Evolutionary conservation across 2,329 filamentous ascomycete species (phyloP).

Genomic region (Intubia oerlemansii): DNA sequence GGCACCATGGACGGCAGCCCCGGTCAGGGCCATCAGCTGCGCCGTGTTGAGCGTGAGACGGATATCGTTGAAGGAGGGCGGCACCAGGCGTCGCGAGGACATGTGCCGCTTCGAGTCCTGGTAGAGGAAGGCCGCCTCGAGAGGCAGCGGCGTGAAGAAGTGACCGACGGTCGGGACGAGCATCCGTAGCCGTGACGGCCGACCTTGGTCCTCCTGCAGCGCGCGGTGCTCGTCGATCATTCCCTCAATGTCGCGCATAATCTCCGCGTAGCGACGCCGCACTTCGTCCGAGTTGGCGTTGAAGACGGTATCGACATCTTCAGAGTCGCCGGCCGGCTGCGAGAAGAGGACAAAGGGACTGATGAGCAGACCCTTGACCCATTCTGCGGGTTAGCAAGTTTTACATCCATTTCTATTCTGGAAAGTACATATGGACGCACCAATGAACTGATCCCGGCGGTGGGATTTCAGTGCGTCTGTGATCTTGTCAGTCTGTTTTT

Average conservation of each 20-base stretch:
- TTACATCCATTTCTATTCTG: too few relatives aligned
- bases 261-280: conserved; percentile 79
- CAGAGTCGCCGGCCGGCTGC: conserved; percentile 74
- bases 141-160: conserved; percentile 75
- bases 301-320: conserved; percentile 42
- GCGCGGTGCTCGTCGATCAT: conserved; percentile 92
- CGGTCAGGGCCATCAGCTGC: conserved; percentile 61
- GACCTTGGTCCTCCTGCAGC: conserved; percentile 29
- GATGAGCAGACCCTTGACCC: conserved; percentile 87
- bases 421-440: too few relatives aligned
- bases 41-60: conserved; percentile 85
- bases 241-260: conserved; percentile 79
- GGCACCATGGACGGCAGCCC: conserved; percentile 22
- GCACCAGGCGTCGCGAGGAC: conserved; percentile 76
- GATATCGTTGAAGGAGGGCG: conserved; percentile 93
- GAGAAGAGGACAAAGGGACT: conserved; percentile 95
- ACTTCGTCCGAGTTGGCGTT: conserved; percentile 56
- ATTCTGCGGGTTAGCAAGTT: conserved; percentile 55
- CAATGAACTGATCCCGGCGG: conserved; percentile 69
- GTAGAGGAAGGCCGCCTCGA: conserved; percentile 79
- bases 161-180: conserved; percentile 80
- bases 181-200: conserved; percentile 77
- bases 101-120: conserved; percentile 77
- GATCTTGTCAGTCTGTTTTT: too few relatives aligned
- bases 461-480: conserved; percentile 56